Base-by-base conservation (phyloP, 1,139 yeast genomes). In the Saccharomyces pastorianus region DNA sequence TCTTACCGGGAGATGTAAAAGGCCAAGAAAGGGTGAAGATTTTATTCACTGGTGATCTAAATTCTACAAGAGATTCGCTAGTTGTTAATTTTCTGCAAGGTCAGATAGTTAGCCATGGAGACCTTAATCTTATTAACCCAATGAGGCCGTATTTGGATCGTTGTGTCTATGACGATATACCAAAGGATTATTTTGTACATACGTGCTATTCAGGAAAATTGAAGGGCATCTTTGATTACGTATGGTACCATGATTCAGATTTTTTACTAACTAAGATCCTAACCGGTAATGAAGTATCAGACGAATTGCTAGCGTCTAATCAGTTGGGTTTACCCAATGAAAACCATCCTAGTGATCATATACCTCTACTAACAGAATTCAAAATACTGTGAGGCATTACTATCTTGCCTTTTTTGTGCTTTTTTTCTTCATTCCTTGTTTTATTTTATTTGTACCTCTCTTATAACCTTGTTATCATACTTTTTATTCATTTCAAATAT, bases 281-380 rank as follows among this genome's bases (percentile, higher is more conserved):
- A 55, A 96, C 96, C 41, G 86, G 85, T 57, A 81, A 86, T 48
- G 96, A 89, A 67, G 80, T 79, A 46, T 60, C 69, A 2, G 81
- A 82, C 13, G 93, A 91, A 69, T 74, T 84, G 34, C 51, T 52
- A 4, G 32, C 34, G 2, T 73, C 77, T 51, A 80, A 80, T 54
- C 81, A 84, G 56, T 81, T 86, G 64, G 99, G 98, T 1, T 80
- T 93, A 69, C 99, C 99, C 5, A 89, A 88, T 67, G 85, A 85
- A 9, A 84, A 87, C 64, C 88, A 85, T 73, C 97, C 98, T 27
- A 88, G 96, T 50, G 98, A 91, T 71, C 97, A 91, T 71, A 84
- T 91, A 61, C 93, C 96, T 6, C 74, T 91, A 56, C 82, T 88
- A 49, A 78, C 90, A 20, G 84, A 84, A 66, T 84, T 90, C 64